A percentile compares a stretch with the other conserved stretches of the same genome.
phyloP scores from a whole-genome alignment of 768 basidiomycete genomes.

The Agaricus bisporus region DNA sequence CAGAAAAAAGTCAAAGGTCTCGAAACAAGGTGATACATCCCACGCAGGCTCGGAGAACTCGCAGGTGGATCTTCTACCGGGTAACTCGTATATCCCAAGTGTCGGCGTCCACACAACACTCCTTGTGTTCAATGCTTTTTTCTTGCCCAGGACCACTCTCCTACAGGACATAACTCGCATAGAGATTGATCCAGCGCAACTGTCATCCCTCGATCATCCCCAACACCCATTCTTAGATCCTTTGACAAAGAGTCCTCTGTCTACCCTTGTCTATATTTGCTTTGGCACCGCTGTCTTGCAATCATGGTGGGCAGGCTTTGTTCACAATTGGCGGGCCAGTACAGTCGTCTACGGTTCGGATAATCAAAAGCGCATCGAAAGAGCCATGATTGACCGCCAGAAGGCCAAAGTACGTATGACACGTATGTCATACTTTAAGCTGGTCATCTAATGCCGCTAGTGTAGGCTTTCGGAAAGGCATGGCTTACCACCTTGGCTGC shows the following conservation, averaged over 20 bases:
- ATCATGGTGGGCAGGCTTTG: slow-evolving; percentile 68
- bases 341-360: slow-evolving; percentile 32
- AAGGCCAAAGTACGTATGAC: slow-evolving; percentile 31
- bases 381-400: slow-evolving; percentile 28
- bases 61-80: slow-evolving; percentile 1
- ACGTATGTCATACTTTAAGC: not conserved
- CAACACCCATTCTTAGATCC: slow-evolving; percentile 66
- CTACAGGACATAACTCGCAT: slow-evolving; percentile 32
- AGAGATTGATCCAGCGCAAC: slow-evolving; percentile 22
- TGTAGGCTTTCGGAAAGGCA: slow-evolving; percentile 47
- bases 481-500: slow-evolving; percentile 44
- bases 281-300: slow-evolving; percentile 50
- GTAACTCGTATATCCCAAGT: slow-evolving; percentile 46
- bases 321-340: slow-evolving; percentile 53
- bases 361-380: slow-evolving; percentile 37
- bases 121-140: slow-evolving; percentile 58
- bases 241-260: slow-evolving; percentile 53
- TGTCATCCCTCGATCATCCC: slow-evolving; percentile 51
- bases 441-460: not conserved
- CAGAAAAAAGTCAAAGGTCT: not conserved
- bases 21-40: not conserved
- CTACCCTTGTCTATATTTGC: slow-evolving; percentile 53
- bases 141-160: slow-evolving; percentile 58
- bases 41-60: not conserved
- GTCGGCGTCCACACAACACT: slow-evolving; percentile 66